phyloP scores from a whole-genome alignment of 495 filamentous ascomycete species.

The Aspergillus hancockii region DNA sequence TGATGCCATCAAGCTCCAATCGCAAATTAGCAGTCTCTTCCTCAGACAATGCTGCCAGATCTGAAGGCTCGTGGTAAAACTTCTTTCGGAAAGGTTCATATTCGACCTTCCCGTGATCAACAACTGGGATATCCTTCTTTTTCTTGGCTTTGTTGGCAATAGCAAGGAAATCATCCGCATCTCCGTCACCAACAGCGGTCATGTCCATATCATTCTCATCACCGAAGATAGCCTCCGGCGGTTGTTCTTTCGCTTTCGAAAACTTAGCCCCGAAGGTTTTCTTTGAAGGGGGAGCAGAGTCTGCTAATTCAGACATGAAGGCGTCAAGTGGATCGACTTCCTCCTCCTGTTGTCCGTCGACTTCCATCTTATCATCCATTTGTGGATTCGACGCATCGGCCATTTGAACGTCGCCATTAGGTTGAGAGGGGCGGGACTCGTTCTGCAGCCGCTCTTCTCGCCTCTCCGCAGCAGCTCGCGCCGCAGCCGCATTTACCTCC shows the following conservation, averaged over 20 bases:
- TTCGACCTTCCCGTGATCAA: conserved; percentile 82
- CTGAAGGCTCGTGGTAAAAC: conserved; percentile 89
- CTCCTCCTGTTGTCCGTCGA: conserved; percentile 52
- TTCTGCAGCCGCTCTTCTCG: conserved; percentile 68
- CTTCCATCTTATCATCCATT: conserved; percentile 33
- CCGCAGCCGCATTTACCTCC: conserved; percentile 83
- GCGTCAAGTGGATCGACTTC: conserved; percentile 92
- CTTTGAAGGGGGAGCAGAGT: conserved; percentile 47
- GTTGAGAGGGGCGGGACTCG: conserved; percentile 32
- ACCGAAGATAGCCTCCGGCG: conserved; percentile 81
- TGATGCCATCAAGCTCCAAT: conserved; percentile 90
- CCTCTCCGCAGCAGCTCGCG: conserved; percentile 75
- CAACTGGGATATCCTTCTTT: conserved; percentile 89
- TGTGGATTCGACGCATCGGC: conserved; percentile 48
- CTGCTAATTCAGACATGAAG: conserved; percentile 85
- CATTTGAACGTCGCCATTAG: conserved; percentile 39
- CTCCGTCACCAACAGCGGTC: conserved; percentile 66
- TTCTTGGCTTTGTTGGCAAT: conserved; percentile 85
- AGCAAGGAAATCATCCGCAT: conserved; percentile 81
- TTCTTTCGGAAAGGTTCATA: conserved; percentile 87
- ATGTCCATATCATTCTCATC: conserved; percentile 80
- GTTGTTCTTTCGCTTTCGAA: conserved; percentile 51
- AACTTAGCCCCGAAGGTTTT: conserved; percentile 44
- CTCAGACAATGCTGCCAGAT: conserved; percentile 81
- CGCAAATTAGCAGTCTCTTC: conserved; percentile 81